A percentile compares a stretch with the other conserved stretches of the same genome.
These are phyloP conservation scores for Scutellaria baicalensis DNA, from an alignment of 257 asterid species.

Conservation along the genomic window DNA sequence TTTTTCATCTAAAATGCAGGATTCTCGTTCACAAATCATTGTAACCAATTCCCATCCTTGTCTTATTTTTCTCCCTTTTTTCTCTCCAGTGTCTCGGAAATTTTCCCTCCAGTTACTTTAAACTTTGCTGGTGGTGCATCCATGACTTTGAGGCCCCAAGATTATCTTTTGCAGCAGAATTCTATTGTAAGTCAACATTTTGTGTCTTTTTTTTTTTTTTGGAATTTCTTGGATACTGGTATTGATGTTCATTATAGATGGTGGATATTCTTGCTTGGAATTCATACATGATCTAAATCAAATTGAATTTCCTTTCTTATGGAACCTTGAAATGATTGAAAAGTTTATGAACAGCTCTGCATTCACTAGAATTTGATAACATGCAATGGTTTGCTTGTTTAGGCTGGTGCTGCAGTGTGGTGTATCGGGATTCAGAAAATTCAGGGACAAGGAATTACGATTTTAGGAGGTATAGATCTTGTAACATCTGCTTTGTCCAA, in stretches of 20 bases:
- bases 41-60: not conserved
- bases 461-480: conserved; percentile 67
- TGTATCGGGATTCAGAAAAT: conserved; percentile 86
- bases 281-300: too few relatives aligned
- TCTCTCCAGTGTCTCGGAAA: conserved; percentile 46
- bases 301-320: too few relatives aligned
- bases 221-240: not conserved
- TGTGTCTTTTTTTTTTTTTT: not conserved
- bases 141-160: conserved; percentile 68
- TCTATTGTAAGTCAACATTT: conserved; percentile 61
- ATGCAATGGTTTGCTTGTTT: conserved; percentile 16
- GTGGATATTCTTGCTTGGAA: too few relatives aligned
- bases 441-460: conserved; percentile 71
- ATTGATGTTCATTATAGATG: too few relatives aligned
- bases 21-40: not conserved
- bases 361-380: not conserved
- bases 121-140: conserved; percentile 88
- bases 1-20: conserved; percentile 15
- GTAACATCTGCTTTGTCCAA: too few relatives aligned
- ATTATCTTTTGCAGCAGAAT: conserved; percentile 86
- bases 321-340: not conserved
- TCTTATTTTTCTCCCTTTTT: not conserved
- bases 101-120: conserved; percentile 67
- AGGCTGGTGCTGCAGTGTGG: conserved; percentile 86
- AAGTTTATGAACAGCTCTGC: not conserved